Conservation (phyloP, 2,329 filamentous ascomycete genomes). For the Coleophoma cylindrospora region DNA sequence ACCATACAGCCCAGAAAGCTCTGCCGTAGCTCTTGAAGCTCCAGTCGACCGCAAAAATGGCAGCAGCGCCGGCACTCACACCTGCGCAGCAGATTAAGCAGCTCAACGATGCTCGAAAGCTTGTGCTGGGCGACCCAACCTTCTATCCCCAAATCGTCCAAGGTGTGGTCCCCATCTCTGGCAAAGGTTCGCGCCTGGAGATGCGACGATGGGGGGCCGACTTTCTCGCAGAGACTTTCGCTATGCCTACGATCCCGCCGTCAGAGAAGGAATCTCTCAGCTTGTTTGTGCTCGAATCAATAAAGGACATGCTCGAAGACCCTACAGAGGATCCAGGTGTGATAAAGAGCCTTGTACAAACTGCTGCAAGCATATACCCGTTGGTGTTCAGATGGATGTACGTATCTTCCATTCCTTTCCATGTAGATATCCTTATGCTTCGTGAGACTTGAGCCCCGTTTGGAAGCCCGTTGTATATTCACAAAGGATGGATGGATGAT, state of each 20-base stretch:
- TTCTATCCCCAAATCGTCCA: conserved; percentile 91
- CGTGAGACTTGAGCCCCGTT: too few species aligned
- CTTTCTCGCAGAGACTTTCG: conserved; percentile 93
- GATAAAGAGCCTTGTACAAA: conserved; percentile 80
- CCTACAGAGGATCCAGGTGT: conserved; percentile 75
- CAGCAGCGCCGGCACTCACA: conserved; percentile 44
- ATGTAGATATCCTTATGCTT: conserved; percentile 9
- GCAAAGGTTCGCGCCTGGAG: conserved; percentile 67
- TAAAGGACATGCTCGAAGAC: conserved; percentile 66
- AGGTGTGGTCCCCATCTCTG: conserved; percentile 88
- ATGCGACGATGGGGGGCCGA: conserved; percentile 93
- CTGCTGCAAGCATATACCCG: conserved; percentile 88
- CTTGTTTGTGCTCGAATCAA: conserved; percentile 69
- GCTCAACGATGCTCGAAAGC: conserved; percentile 83
- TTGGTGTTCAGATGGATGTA: conserved; percentile 92
- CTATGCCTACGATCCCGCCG: conserved; percentile 75
- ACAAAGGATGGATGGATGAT: neutral
- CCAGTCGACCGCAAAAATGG: conserved; percentile 2
- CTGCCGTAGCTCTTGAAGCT: conserved; percentile 8
- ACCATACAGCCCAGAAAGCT: conserved; percentile 12
- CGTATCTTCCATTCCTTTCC: conserved; percentile 37
- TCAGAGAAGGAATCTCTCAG: conserved; percentile 78
- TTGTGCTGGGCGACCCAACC: conserved; percentile 79
- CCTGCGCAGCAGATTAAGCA: conserved; percentile 77
- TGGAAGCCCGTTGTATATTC: neutral